Conservation (phyloP, 1,284 basidiomycete genomes). For the Melampsora americana region DNA sequence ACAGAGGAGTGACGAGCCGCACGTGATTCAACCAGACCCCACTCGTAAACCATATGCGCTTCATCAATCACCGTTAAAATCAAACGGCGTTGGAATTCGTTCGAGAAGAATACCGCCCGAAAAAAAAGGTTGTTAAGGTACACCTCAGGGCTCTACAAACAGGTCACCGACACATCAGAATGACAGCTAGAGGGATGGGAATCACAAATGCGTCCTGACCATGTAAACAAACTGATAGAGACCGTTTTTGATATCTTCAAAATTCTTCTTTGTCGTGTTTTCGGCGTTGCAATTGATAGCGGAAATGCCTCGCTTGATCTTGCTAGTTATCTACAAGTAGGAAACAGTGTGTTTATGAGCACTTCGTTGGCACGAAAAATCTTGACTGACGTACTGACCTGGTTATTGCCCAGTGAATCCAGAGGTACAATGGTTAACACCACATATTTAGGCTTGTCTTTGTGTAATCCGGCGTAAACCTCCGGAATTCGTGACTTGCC, state of each 20-base stretch:
- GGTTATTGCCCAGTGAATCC: slow-evolving; percentile 16
- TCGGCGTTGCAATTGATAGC: slow-evolving; percentile 12
- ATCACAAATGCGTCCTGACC: no score
- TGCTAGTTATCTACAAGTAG: background rate
- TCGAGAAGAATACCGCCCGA: background rate
- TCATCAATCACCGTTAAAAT: slow-evolving; percentile 13
- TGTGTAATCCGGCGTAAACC: background rate
- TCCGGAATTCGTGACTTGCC: slow-evolving; percentile 12
- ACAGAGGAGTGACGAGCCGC: background rate
- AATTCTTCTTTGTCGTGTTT: background rate
- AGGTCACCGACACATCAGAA: no score
- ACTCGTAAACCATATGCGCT: slow-evolving; percentile 16
- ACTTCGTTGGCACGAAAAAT: no score
- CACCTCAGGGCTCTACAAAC: background rate
- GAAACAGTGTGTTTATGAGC: no score
- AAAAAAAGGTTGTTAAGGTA: slow-evolving; percentile 8
- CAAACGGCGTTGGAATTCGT: background rate
- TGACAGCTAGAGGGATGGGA: no score
- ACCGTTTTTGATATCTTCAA: background rate
- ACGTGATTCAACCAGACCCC: slow-evolving; percentile 9
- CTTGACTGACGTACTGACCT: background rate
- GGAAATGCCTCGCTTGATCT: background rate
- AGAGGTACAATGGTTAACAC: slow-evolving; percentile 2
- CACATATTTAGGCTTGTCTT: background rate
- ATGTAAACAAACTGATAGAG: slow-evolving; percentile 15